Conservation (phyloP, 805 yeast species). For the Torulaspora indica region DNA sequence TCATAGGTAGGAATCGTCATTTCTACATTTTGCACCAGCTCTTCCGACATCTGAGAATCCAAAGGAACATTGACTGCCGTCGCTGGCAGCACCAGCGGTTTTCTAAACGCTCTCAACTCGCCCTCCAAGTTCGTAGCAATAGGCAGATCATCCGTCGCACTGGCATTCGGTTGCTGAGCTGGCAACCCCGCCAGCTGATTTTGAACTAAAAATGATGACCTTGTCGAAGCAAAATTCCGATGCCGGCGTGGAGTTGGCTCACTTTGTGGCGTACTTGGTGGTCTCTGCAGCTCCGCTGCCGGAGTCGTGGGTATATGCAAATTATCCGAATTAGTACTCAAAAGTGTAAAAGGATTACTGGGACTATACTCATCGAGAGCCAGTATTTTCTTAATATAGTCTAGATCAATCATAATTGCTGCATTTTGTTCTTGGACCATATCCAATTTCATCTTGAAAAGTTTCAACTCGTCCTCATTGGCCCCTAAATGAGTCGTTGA, state of each 20-base stretch:
- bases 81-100: conserved; percentile 1
- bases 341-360: conserved; percentile 11
- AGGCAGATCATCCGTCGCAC: conserved; percentile 3
- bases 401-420: conserved; percentile 19
- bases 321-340: conserved; percentile 6
- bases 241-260: conserved; percentile 5
- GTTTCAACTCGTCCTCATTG: conserved; percentile 13
- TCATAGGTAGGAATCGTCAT: conserved; percentile 2
- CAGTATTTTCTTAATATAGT: conserved; percentile 15
- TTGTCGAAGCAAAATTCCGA: conserved; percentile 1
- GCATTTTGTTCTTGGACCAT: conserved; percentile 22
- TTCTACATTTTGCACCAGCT: neutral
- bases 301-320: conserved; percentile 5
- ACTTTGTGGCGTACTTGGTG: conserved; percentile 12
- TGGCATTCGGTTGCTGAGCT: conserved; percentile 2
- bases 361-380: conserved; percentile 8
- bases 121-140: conserved; percentile 1
- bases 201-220: conserved; percentile 1
- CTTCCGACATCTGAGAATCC: neutral
- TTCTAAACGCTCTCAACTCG: conserved; percentile 1
- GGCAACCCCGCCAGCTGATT: conserved; percentile 4
- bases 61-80: neutral
- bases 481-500: conserved; percentile 4
- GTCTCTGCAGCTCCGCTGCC: conserved; percentile 3
- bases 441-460: conserved; percentile 17